Evolutionary conservation across 1,284 basidiomycete genomes (phyloP).

Genomic region (Trichosporon faecale): DNA sequence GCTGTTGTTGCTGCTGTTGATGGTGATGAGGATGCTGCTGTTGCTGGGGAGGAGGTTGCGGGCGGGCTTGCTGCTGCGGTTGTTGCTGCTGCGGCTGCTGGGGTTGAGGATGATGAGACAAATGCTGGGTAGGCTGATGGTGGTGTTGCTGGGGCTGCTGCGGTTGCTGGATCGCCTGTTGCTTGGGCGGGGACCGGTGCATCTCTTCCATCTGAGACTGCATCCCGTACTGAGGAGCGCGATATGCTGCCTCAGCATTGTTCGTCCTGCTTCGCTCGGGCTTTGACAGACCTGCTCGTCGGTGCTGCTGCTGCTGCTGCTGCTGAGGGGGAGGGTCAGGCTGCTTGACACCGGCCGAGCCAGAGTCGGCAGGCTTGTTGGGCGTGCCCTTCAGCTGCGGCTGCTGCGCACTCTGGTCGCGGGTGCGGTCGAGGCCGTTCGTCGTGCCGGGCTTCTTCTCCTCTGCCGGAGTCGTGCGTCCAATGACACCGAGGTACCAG

Average conservation of each 20-base stretch:
- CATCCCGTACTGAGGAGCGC: conserved; percentile 85
- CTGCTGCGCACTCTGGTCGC: conserved; percentile 30
- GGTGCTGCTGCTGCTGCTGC: conserved; percentile 51
- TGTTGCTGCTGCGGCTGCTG: conserved; percentile 15
- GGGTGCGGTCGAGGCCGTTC: conserved; percentile 51
- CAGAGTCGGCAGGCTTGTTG: conserved; percentile 39
- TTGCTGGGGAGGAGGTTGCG: conserved; percentile 12
- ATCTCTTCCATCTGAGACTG: conserved; percentile 85
- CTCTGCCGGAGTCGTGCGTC: conserved; percentile 57
- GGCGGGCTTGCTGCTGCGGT: conserved; percentile 14
- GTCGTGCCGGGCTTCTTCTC: conserved; percentile 52
- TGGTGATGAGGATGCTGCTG: background rate
- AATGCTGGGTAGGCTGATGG: conserved; percentile 11
- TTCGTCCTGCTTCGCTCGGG: conserved; percentile 44
- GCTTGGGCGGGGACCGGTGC: conserved; percentile 20
- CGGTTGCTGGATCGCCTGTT: conserved; percentile 18
- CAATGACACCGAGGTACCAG: conserved; percentile 99
- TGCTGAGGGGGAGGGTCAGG: conserved; percentile 51
- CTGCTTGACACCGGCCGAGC: conserved; percentile 45
- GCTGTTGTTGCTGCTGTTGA: conserved; percentile 17
- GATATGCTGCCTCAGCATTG: conserved; percentile 74
- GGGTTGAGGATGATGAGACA: conserved; percentile 13
- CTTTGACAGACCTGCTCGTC: conserved; percentile 48
- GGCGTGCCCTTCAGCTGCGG: conserved; percentile 51
- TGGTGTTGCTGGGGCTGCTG: conserved; percentile 26